Conservation (phyloP, 768 basidiomycete species). For the Russula olivacea region DNA sequence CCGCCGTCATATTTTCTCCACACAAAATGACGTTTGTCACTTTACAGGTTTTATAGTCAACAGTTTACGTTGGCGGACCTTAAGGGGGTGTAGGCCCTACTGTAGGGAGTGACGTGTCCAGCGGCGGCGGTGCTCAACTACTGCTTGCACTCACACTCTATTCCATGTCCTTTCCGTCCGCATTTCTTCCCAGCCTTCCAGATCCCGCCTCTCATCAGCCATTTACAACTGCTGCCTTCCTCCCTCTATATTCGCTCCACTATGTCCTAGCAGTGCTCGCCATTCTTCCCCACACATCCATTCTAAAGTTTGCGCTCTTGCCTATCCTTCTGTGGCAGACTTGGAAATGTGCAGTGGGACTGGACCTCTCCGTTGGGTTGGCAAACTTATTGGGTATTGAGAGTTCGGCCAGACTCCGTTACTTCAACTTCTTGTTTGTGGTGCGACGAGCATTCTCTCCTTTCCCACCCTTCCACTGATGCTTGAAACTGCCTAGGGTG, state of each 20-base stretch:
- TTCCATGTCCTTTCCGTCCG: background rate
- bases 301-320: slow-evolving; percentile 1
- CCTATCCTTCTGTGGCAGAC: slow-evolving; percentile 14
- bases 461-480: background rate
- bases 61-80: no score
- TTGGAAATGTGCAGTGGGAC: slow-evolving; percentile 4
- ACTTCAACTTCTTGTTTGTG: slow-evolving; percentile 11
- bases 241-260: slow-evolving; percentile 7
- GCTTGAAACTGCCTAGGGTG: background rate
- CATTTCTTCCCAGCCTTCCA: background rate
- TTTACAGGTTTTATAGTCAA: no score
- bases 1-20: no score
- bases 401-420: slow-evolving; percentile 1
- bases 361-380: slow-evolving; percentile 5
- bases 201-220: slow-evolving; percentile 14
- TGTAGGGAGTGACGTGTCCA: no score
- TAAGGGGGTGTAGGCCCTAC: no score
- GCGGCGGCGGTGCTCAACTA: no score
- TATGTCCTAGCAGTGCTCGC: slow-evolving; percentile 18
- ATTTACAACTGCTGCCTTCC: slow-evolving; percentile 5
- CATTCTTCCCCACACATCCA: slow-evolving; percentile 14
- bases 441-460: background rate
- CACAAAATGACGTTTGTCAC: no score
- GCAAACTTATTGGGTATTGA: background rate
- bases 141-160: no score